Evolutionary conservation across 305 asterid genomes (phyloP).

Genomic region (Solanum hybrid): DNA sequence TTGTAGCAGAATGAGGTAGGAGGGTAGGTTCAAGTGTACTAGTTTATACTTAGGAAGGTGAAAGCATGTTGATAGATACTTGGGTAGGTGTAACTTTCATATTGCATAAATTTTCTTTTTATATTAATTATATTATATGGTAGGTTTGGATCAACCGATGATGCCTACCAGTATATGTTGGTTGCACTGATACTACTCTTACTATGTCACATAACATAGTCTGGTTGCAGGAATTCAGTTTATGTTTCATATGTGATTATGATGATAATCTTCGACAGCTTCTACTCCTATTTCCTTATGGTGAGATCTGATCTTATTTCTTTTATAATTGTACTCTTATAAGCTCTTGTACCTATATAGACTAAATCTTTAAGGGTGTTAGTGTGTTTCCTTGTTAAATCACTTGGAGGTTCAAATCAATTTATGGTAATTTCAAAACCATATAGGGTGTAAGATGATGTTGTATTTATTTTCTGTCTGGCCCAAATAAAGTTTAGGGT

Average conservation of each 20-base stretch:
- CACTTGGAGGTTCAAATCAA: background rate
- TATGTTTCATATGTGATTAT: background rate
- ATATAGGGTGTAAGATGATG: background rate
- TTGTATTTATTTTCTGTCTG: too few relatives aligned
- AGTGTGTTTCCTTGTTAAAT: background rate
- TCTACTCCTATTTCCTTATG: background rate
- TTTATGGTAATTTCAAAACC: background rate
- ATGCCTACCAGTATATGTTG: background rate
- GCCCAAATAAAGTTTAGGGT: background rate
- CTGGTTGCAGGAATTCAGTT: background rate
- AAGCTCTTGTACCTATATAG: background rate
- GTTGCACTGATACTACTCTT: background rate
- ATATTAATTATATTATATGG: too few relatives aligned
- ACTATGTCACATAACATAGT: background rate
- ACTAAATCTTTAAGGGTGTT: background rate
- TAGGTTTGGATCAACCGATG: background rate
- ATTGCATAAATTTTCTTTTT: too few relatives aligned
- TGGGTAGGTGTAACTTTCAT: background rate
- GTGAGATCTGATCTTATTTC: background rate
- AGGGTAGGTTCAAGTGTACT: background rate
- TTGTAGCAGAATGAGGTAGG: background rate
- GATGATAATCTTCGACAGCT: too few relatives aligned
- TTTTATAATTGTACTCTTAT: too few relatives aligned
- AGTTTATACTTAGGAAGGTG: background rate
- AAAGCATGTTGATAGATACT: background rate